Base-by-base conservation (phyloP, 176 grass and related monocot genomes). In the Aegilops speltoides region DNA sequence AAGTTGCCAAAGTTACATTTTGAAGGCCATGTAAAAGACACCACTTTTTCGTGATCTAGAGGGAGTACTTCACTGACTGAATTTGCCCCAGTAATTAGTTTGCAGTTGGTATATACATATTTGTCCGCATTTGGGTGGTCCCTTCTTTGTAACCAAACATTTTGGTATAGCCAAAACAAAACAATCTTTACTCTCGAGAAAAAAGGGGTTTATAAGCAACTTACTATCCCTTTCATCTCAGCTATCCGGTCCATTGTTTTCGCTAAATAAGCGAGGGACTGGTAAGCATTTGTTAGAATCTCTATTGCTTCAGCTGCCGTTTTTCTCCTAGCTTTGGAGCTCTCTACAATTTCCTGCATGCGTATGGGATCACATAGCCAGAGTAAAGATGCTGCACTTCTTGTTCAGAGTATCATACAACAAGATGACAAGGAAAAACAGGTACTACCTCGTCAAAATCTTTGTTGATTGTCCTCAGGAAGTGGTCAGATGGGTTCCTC, bases 271-370 rank as follows among this genome's bases (percentile, higher is more conserved):
- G 12, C 22, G 5, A 86, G 84, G 8, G 29, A 67, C 32, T 56
- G 46, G 37, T 85, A 91, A 54, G 82, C 60, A 61, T 45, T 70
- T 48, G 77, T 48, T 8, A 91, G 40, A 20, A 85, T 88, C 0
- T 91, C 77, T 76, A 83, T 88, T 38, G 89, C 77, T 77, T 88
- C 86, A 77, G 77, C 62, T 59, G 86, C 69, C 25, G 62, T 85
- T 85, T 80, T 82, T n/a, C 77, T 81, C 11, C 23, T 59, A 38
- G 34, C 2, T 61, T 76, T 78, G 19, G 76, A 73, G 31, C 63
- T 77, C 43, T 85, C 82, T 25, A 77, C 38, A 3, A 7, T 63
- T 75, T 88, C 89, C 89, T 91, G 17, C 43, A 45, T 45, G 43
- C 13, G 45, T 74, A 24, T 52, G 28, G 22, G 13, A 56, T 81